Percentiles rank a stretch among this genome's conserved stretches.
Conservation (phyloP, 2,329 filamentous ascomycete genomes). For the Epicoccum sorghinum region DNA sequence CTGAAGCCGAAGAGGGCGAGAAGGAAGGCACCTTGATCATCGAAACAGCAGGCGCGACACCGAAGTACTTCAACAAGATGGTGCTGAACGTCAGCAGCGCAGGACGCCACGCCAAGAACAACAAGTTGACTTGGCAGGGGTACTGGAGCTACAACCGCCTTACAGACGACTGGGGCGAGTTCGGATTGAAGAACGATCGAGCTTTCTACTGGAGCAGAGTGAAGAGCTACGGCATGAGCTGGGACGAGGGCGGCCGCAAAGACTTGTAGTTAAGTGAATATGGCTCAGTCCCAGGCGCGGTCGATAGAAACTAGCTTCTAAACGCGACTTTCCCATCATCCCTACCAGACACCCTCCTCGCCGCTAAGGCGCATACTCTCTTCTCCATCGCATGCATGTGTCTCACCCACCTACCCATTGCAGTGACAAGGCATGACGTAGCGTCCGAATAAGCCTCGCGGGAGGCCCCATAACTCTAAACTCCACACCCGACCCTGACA, state of each 20-base stretch:
- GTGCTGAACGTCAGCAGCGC: constrained; percentile 73
- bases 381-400: too few relatives aligned
- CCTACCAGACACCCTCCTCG: too few relatives aligned
- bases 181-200: constrained; percentile 68
- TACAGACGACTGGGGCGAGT: constrained; percentile 90
- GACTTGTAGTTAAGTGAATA: not conserved
- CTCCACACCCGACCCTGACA: not conserved
- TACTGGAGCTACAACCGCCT: constrained; percentile 91
- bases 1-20: constrained; percentile 19
- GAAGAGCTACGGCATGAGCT: constrained; percentile 61
- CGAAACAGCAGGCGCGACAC: constrained; percentile 81
- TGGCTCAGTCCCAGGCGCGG: not conserved
- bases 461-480: not conserved
- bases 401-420: too few relatives aligned
- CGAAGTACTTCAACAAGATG: constrained; percentile 85
- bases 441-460: not conserved
- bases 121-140: constrained; percentile 85
- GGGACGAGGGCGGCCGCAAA: constrained; percentile 28
- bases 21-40: constrained; percentile 63
- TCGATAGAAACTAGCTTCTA: not conserved
- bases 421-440: not conserved
- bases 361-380: too few relatives aligned
- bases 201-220: constrained; percentile 68
- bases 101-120: constrained; percentile 70
- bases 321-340: too few relatives aligned